Percentiles rank a stretch among this genome's conserved stretches.
These are phyloP conservation scores for Pythium coloratum DNA, from an alignment of 352 stramenopile genomes.

Conservation along the genomic window DNA sequence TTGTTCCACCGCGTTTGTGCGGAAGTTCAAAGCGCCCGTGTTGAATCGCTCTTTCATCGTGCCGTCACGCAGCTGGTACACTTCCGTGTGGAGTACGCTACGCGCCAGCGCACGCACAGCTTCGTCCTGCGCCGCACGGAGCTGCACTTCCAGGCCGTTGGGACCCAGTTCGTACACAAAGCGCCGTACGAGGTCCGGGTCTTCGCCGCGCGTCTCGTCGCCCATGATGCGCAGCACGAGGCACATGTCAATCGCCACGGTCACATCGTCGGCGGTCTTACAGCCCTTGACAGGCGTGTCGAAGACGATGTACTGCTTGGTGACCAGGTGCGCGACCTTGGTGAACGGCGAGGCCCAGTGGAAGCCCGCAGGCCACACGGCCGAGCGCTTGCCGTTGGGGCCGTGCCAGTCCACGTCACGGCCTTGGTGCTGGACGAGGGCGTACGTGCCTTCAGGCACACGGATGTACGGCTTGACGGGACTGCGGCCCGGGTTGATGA, in stretches of 20 bases:
- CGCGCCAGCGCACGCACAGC: slow-evolving; percentile 76
- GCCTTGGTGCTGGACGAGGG: slow-evolving; percentile 84
- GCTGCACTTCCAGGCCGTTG: slow-evolving; percentile 82
- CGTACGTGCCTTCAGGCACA: slow-evolving; percentile 88
- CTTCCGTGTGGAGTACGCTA: slow-evolving; percentile 87
- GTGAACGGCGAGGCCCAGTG: slow-evolving; percentile 74
- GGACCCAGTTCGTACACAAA: slow-evolving; percentile 90
- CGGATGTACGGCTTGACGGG: slow-evolving; percentile 79
- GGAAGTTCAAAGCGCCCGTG: slow-evolving; percentile 41
- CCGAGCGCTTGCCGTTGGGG: slow-evolving; percentile 39
- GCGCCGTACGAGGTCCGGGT: slow-evolving; percentile 78
- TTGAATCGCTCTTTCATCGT: slow-evolving; percentile 71
- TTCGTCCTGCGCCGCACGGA: slow-evolving; percentile 81
- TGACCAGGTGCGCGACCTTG: slow-evolving; percentile 86
- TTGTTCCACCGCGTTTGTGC: slow-evolving; percentile 18
- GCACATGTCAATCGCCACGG: slow-evolving; percentile 84
- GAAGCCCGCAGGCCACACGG: slow-evolving; percentile 79
- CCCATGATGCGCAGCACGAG: slow-evolving; percentile 90
- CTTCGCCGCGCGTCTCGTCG: slow-evolving; percentile 73
- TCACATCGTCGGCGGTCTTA: slow-evolving; percentile 89
- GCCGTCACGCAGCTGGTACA: slow-evolving; percentile 79
- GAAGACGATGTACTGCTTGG: slow-evolving; percentile 88
- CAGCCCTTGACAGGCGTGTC: slow-evolving; percentile 88
- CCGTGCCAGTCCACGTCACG: slow-evolving; percentile 63
- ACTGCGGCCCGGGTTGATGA: slow-evolving; percentile 64